A percentile compares a stretch with the other conserved stretches of the same genome.
Conservation (phyloP, 495 filamentous ascomycete genomes). For the Penicillium fimorum region DNA sequence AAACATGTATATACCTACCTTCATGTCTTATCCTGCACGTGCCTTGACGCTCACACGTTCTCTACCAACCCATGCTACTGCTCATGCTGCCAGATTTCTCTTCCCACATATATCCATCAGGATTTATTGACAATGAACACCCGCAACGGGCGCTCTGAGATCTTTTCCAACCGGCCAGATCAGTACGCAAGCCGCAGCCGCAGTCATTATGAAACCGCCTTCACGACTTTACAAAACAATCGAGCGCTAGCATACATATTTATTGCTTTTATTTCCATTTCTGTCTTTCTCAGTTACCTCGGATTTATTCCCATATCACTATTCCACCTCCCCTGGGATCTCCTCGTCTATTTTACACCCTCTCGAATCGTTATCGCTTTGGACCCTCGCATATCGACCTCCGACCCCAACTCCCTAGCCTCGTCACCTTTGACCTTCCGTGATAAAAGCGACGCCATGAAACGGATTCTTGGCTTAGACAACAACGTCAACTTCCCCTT, state of each 20-base stretch:
- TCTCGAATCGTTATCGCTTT: conserved; percentile 57
- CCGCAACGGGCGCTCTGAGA: conserved; percentile 37
- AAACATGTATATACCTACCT: conserved; percentile 17
- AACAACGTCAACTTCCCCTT: conserved; percentile 51
- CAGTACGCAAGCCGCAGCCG: conserved; percentile 23
- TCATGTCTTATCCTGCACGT: conserved; percentile 6
- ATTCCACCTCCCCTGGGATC: conserved; percentile 54
- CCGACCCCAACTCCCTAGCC: conserved; percentile 22
- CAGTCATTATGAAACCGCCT: conserved; percentile 38
- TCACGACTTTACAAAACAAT: conserved; percentile 29
- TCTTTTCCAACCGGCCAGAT: conserved; percentile 33
- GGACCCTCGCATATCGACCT: conserved; percentile 42
- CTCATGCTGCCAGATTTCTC: conserved; percentile 22
- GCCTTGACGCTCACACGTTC: conserved; percentile 10
- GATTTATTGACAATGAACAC: conserved; percentile 40
- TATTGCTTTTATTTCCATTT: conserved; percentile 25
- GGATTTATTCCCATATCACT: conserved; percentile 30
- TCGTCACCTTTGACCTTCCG: conserved; percentile 28
- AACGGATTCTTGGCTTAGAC: conserved; percentile 65
- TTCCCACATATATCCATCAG: conserved; percentile 24
- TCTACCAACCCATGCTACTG: conserved; percentile 4
- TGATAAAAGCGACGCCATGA: conserved; percentile 65
- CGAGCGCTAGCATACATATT: conserved; percentile 26
- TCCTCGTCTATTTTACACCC: conserved; percentile 60
- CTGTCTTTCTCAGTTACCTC: conserved; percentile 32